Base-by-base conservation (phyloP, 1,284 basidiomycete genomes). In the Neotropicomus parvogracilis region DNA sequence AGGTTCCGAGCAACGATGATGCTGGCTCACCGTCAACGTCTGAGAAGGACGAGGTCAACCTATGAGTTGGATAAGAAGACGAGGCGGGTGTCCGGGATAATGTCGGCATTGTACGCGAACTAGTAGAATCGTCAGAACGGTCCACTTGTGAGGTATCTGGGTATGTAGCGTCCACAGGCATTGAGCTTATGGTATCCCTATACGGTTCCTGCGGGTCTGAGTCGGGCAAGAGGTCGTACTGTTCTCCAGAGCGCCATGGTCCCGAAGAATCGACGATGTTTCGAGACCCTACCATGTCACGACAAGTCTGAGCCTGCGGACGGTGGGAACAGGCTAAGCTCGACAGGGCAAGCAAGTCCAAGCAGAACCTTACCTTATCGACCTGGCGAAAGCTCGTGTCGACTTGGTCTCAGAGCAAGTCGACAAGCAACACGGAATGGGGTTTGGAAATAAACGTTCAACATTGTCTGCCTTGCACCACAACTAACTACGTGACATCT, bases 1-100 rank as follows among this genome's bases (percentile, higher is more conserved):
- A 62, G 26, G 58, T 57, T 42, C 60, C 70, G 8, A 82, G 68
- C 11, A 83, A 69, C 11, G 81, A 76, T 9, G 79, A 75, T 13
- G 69, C 70, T 13, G 77, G 72, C 52, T 86, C 87, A 60, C 75
- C 79, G 36, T 88, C 86, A 14, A 73, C 73, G 53, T 87, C 85
- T 11, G 83, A 84, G 21, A 75, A 70, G 60, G 74, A 81, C 12
- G 76, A 73, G 1, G 81, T 79, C 40, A 72, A 72, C 20, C 66
- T 69, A 48, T 70, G 70, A 16, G 74, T 71, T 31, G 73, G 60
- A 75, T 65, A 72, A 49, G 70, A 71, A 34, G 72, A 73, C 9
- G 74, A 62, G 12, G 78, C 78, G 7, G 66, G 59, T 19, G 73
- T 69, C 42, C 77, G 74, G 14, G 78, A 77, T 12, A 72, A 72